phyloP scores from a whole-genome alignment of 2,329 filamentous ascomycete species.

The Aureobasidium namibiae region DNA sequence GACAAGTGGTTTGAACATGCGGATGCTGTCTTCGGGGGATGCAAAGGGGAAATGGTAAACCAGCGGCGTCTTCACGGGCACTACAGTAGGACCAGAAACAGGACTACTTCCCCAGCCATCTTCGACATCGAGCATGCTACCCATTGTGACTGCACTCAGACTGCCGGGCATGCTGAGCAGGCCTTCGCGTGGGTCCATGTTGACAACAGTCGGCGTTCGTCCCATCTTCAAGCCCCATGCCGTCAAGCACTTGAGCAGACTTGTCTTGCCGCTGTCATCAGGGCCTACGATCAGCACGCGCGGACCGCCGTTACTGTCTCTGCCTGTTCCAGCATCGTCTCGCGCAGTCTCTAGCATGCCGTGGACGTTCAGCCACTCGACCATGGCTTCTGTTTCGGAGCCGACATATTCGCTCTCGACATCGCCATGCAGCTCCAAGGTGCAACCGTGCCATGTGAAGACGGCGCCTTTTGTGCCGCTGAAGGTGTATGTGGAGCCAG shows the following conservation, averaged over 20 bases:
- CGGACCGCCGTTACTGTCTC: constrained; percentile 47
- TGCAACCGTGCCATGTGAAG: constrained; percentile 86
- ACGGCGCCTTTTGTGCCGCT: constrained; percentile 77
- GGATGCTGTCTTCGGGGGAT: constrained; percentile 61
- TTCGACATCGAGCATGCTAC: constrained; percentile 78
- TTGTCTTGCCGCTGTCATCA: constrained; percentile 63
- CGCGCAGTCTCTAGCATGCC: constrained; percentile 73
- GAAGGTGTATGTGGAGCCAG: constrained; percentile 72
- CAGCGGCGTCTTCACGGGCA: constrained; percentile 85
- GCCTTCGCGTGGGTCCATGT: constrained; percentile 70
- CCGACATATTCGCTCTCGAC: constrained; percentile 61
- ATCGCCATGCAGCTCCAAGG: constrained; percentile 67
- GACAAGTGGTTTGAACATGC: constrained; percentile 63
- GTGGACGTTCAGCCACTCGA: constrained; percentile 76
- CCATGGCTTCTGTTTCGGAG: constrained; percentile 69
- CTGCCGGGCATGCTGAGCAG: constrained; percentile 56
- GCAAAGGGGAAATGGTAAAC: constrained; percentile 80
- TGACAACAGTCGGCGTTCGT: constrained; percentile 71
- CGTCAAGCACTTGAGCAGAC: constrained; percentile 47
- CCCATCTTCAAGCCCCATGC: constrained; percentile 76
- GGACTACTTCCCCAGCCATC: constrained; percentile 79
- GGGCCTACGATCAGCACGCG: constrained; percentile 78
- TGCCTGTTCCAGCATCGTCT: constrained; percentile 40
- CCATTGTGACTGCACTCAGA: constrained; percentile 77
- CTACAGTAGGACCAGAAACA: constrained; percentile 77